Evolutionary conservation across 2,329 filamentous ascomycete genomes (phyloP).

Genomic region (Aureobasidium leucospermi): DNA sequence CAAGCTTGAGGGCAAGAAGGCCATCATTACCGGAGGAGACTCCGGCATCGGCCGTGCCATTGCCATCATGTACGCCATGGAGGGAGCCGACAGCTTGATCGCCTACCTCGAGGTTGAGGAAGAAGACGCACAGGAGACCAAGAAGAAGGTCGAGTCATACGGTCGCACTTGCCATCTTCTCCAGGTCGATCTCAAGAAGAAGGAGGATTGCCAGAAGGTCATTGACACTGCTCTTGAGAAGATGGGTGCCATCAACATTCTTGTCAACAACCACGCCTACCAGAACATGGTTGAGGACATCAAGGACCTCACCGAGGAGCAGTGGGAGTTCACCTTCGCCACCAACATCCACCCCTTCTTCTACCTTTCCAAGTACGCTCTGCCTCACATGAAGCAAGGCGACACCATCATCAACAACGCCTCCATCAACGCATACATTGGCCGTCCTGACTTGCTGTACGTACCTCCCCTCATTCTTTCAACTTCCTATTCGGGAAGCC

Average conservation of each 20-base stretch:
- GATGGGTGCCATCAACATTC: conserved; percentile 64
- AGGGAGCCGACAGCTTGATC: conserved; percentile 68
- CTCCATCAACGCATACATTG: conserved; percentile 76
- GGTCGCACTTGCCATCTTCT: conserved; percentile 60
- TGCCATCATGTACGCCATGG: conserved; percentile 71
- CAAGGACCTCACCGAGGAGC: conserved; percentile 58
- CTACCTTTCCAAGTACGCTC: conserved; percentile 68
- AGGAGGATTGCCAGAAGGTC: conserved; percentile 61
- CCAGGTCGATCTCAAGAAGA: conserved; percentile 56
- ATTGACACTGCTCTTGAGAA: conserved; percentile 59
- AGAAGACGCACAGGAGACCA: conserved; percentile 67
- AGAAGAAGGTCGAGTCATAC: conserved; percentile 58
- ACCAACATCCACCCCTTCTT: conserved; percentile 80
- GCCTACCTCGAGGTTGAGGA: conserved; percentile 66
- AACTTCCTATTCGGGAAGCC: neutral
- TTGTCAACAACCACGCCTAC: conserved; percentile 65
- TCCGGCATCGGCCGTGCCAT: conserved; percentile 70
- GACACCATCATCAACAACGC: conserved; percentile 79
- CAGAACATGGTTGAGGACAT: conserved; percentile 70
- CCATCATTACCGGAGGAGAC: conserved; percentile 75
- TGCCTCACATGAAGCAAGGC: conserved; percentile 68
- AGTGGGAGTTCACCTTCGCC: conserved; percentile 74
- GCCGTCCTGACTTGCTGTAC: conserved; percentile 65
- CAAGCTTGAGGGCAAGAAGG: conserved; percentile 68
- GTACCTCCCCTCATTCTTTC: neutral